Base-by-base conservation (phyloP, 345 rosid species). In the Alliaria petiolata region DNA sequence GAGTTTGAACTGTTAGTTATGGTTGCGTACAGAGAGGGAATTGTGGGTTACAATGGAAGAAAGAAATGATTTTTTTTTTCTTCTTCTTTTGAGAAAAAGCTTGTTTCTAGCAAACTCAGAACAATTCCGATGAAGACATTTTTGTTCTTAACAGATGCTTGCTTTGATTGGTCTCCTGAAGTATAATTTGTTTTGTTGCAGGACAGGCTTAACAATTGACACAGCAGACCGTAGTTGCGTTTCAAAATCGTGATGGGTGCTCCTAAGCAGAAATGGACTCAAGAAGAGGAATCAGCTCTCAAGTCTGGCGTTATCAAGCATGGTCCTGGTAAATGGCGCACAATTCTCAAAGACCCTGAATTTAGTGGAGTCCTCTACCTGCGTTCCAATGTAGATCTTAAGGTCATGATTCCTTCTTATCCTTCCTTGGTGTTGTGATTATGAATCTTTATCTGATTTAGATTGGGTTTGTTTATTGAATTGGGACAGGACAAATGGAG, bases 301-400 rank as follows among this genome's bases (percentile, higher is more conserved):
- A 95, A 86, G 83, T 87, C 98, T 71, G 98, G 99, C 56, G 97
- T 95, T 31, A 58, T 82, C 15, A 95, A 95, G 83, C 99, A 95
- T 58, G 98, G 99, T n/a, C 86, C 96, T 65, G 98, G 97, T 3
- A 90, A 88, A 79, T 95, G 99, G 99, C 91, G 99, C 28, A 95
- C 99, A 2, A 92, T 95, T 76, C 93, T 95, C 53, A 92, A 86
- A 75, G 99, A 92, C 72, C 98, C 99, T 4, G 98, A 95, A 58
- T 95, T 87, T 69, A 95, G 93, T 34, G 54, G 90, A 25, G 86
- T 95, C 44, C 78, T 95, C 82, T 88, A 82, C 83, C 75, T 92
- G 53, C 98, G 98, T 19, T 95, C 99, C 31, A 95, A 95, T 69
- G 98, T 95, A 1, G 99, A 95, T 85, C 98, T 95, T 55, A 95